Conservation (phyloP, 2,329 filamentous ascomycete genomes). For the Cladosporium phlei region DNA sequence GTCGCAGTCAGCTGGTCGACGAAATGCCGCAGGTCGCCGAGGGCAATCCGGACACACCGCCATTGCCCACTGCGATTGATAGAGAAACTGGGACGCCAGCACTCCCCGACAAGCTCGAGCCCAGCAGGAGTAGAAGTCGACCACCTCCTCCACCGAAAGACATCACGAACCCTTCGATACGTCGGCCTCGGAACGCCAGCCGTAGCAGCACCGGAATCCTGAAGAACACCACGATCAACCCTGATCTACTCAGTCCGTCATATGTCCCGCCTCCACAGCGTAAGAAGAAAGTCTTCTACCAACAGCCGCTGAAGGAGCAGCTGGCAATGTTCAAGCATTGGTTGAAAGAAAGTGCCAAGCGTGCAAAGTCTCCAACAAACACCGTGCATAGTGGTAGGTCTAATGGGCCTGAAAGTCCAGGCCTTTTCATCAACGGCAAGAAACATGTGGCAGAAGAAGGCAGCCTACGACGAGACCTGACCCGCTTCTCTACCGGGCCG, state of each 20-base stretch:
- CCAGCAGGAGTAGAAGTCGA: constrained; percentile 72
- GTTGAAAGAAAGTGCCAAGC: constrained; percentile 62
- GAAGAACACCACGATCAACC: constrained; percentile 71
- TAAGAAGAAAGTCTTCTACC: constrained; percentile 53
- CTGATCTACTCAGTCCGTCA: constrained; percentile 51
- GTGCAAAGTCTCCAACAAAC: constrained; percentile 52
- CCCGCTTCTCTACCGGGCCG: constrained; percentile 34
- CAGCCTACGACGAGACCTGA: constrained; percentile 27
- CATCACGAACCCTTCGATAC: constrained; percentile 47
- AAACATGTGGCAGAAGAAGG: constrained; percentile 13
- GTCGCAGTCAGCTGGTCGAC: constrained; percentile 51
- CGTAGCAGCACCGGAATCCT: constrained; percentile 69
- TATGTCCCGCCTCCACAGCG: constrained; percentile 45
- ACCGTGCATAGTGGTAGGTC: constrained; percentile 18
- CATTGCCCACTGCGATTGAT: background rate
- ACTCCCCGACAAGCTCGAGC: background rate
- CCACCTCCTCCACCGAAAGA: constrained; percentile 86
- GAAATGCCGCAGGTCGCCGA: constrained; percentile 77
- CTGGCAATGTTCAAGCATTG: constrained; percentile 66
- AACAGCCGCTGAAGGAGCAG: constrained; percentile 62
- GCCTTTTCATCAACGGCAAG: constrained; percentile 15
- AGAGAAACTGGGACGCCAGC: background rate
- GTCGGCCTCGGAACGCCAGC: constrained; percentile 47
- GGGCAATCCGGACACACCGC: constrained; percentile 39
- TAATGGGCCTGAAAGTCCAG: constrained; percentile 15